Percentiles rank a stretch among this genome's conserved stretches.
phyloP scores from a whole-genome alignment of 768 basidiomycete species.

The Naganishia vaughanmartiniae region DNA sequence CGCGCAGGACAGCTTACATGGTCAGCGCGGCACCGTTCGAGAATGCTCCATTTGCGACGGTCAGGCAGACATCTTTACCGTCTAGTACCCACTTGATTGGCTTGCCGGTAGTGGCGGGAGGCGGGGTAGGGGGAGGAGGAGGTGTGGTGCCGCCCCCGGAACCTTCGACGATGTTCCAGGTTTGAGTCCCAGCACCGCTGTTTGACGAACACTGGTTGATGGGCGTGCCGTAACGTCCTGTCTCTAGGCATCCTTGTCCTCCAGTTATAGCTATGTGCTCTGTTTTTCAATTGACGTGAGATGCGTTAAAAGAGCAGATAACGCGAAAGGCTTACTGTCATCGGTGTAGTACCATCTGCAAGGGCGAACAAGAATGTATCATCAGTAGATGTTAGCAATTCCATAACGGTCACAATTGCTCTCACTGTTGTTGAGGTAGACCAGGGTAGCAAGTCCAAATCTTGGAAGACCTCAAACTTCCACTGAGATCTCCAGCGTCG shows the following conservation, averaged over 20 bases:
- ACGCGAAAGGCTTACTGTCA: neutral
- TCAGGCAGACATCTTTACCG: constrained; percentile 2
- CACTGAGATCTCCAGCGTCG: constrained; percentile 8
- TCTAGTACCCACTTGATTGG: constrained; percentile 15
- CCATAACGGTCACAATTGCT: neutral
- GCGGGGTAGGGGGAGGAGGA: neutral
- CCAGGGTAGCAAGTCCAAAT: constrained; percentile 23
- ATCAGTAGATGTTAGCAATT: neutral
- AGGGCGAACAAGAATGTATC: neutral
- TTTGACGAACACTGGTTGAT: neutral
- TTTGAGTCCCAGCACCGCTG: constrained; percentile 4
- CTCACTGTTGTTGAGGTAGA: constrained; percentile 16
- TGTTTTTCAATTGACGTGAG: neutral
- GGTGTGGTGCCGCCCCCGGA: neutral
- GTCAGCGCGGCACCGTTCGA: neutral
- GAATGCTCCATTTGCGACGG: neutral
- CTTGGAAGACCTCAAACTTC: neutral
- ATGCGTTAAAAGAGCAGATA: neutral
- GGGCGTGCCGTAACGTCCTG: neutral
- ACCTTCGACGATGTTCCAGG: constrained; percentile 16
- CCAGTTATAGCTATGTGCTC: constrained; percentile 16
- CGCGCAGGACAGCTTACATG: constrained; percentile 1
- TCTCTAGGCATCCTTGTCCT: constrained; percentile 1
- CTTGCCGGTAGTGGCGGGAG: neutral
- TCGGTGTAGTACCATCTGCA: constrained; percentile 17